Base-by-base conservation (phyloP, 1,284 basidiomycete genomes). In the Laetiporus sulphureus region DNA sequence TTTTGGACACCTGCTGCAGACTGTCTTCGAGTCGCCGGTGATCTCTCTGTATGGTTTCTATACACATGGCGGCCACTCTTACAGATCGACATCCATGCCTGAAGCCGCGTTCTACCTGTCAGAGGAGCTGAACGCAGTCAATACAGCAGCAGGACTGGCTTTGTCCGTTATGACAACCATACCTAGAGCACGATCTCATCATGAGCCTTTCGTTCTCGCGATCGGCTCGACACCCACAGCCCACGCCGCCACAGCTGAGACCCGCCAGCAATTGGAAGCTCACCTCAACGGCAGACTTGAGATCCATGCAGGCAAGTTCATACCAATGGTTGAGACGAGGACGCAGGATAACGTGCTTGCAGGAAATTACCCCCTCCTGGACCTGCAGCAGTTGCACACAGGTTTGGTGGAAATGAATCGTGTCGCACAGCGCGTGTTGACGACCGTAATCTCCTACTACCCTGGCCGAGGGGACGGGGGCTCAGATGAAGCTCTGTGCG, bases 171-270 rank as follows among this genome's bases (percentile, higher is more conserved):
- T 82, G 11, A 54, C 63, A 3, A 54, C 56, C 31, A 61, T 62
- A 8, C 56, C 61, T 10, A 59, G 57, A 24, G 51, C 49, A n/a
- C 38, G 49, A 3, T 47, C 56, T 13, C 59, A 68, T 37, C 59
- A 63, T 6, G 57, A 68, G 30, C 72, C 72, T 1, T 88, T 87
- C 52, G 72, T 87, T 1, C 64, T 92, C 18, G 85, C 84, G 2
- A 82, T 91, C 1, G 90, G 90, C 11, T 83, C 88, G n/a, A 92
- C 90, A 2, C 90, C 90, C 1, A 84, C 90, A 2, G 88, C 88
- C 0, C 84, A 90, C 57, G 79, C 79, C 8, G 84, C 83, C 4
- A 76, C 72, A 16, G 64, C 68, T n/a, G 73, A 72, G 45, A 66
- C 73, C 8, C 66, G 66, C 36, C 59, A 61, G 10, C 57, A 65